These are phyloP conservation scores for Aplosporella prunicola DNA, from an alignment of 2,329 filamentous ascomycete species.

Conservation along the genomic window DNA sequence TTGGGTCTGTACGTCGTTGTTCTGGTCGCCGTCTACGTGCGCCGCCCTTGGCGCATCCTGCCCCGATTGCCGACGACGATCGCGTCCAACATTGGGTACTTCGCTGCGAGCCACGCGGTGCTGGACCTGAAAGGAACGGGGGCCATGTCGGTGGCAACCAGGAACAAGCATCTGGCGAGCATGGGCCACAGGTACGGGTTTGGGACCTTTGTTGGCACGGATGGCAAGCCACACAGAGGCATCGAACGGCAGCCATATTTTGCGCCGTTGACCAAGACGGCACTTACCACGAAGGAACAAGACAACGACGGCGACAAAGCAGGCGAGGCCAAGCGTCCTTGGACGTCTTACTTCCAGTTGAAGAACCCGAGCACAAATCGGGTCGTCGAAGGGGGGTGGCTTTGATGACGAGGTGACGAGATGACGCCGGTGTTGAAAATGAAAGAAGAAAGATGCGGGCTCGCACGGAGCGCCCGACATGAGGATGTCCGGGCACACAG, in stretches of 20 bases:
- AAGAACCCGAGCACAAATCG: neutral
- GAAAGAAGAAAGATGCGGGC: too few relatives aligned
- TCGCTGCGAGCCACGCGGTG: slow-evolving; percentile 39
- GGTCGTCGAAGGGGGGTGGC: slow-evolving; percentile 39
- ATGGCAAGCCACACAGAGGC: slow-evolving; percentile 41
- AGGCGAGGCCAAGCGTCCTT: neutral
- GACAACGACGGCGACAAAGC: neutral
- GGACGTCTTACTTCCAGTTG: neutral
- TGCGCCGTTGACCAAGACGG: slow-evolving; percentile 16
- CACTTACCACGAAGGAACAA: neutral
- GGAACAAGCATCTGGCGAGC: slow-evolving; percentile 13
- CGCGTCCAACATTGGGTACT: slow-evolving; percentile 38
- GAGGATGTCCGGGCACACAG: too few relatives aligned
- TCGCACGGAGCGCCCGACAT: too few relatives aligned
- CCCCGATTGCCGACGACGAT: slow-evolving; percentile 45
- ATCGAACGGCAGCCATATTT: slow-evolving; percentile 43
- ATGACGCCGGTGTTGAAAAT: too few relatives aligned
- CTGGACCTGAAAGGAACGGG: slow-evolving; percentile 24
- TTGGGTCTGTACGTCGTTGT: slow-evolving; percentile 37
- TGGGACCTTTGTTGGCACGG: slow-evolving; percentile 40
- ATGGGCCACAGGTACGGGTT: slow-evolving; percentile 34
- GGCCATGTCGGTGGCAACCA: slow-evolving; percentile 15
- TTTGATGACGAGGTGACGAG: slow-evolving; percentile 63
- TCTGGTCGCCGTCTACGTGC: slow-evolving; percentile 35
- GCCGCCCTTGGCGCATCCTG: slow-evolving; percentile 34